A percentile compares a stretch with the other conserved stretches of the same genome.
These are phyloP conservation scores for Megacollybia marginata DNA, from an alignment of 768 basidiomycete species.

Conservation along the genomic window DNA sequence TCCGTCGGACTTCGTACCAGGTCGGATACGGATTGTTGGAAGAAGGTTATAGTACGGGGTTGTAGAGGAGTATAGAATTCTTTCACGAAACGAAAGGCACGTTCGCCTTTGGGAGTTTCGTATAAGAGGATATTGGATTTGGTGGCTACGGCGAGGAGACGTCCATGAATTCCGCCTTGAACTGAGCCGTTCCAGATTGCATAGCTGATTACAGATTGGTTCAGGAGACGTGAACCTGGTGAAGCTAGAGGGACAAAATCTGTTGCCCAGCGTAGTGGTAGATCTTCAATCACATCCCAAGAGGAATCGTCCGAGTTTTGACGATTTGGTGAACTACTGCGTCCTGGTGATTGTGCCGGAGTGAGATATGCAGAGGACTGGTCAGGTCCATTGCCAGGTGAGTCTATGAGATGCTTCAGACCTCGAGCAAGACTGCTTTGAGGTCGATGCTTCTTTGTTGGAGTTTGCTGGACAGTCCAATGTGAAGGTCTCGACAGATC, in stretches of 20 bases:
- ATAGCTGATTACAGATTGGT: constrained; percentile 54
- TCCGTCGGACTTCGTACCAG: constrained; percentile 37
- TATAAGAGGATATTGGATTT: constrained; percentile 69
- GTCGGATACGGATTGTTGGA: constrained; percentile 60
- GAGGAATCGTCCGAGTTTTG: constrained; percentile 35
- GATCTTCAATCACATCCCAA: constrained; percentile 71
- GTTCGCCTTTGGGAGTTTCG: constrained; percentile 76
- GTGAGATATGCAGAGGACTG: constrained; percentile 22
- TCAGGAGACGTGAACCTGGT: constrained; percentile 54
- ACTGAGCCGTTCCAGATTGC: constrained; percentile 61
- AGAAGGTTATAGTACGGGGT: constrained; percentile 61
- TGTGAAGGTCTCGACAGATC: constrained; percentile 46
- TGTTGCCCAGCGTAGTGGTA: constrained; percentile 79
- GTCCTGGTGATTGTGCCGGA: constrained; percentile 20
- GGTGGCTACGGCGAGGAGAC: constrained; percentile 68
- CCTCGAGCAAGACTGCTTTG: constrained; percentile 57
- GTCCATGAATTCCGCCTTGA: constrained; percentile 36
- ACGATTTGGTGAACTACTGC: constrained; percentile 10
- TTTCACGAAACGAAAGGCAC: constrained; percentile 79
- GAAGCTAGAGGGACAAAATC: constrained; percentile 78
- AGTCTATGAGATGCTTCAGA: constrained; percentile 50
- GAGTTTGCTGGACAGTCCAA: constrained; percentile 43
- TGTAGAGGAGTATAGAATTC: constrained; percentile 78
- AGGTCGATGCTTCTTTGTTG: constrained; percentile 39
- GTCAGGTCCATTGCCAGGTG: constrained; percentile 6